Evolutionary conservation across 163 green algal genomes (phyloP), one percentile per base, ranked within the genome.

Genomic region (Chlamydomonas reinhardtii): DNA sequence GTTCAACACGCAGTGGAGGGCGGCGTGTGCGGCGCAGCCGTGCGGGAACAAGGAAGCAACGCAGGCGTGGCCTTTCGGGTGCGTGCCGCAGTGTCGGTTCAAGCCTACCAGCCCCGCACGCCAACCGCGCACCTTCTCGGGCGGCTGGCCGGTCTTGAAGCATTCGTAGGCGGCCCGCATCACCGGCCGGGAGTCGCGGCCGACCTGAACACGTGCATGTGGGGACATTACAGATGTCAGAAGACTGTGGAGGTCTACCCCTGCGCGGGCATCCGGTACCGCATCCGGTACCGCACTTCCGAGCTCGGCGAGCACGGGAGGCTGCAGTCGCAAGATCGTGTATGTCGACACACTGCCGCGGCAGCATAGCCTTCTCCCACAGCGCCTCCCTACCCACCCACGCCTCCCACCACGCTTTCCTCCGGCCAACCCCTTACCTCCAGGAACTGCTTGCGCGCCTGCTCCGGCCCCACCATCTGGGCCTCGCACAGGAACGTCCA

Each of bases 401-500:
- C 65, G n/a, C 65, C 15, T 72, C n/a, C 6, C 65, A n/a, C n/a
- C n/a, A n/a, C n/a, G n/a, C 65, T 22, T 15, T 12, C 65, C 20
- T 24, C 65, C 65, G 15, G 4, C 1, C 59, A 15, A 11, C 5
- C 59, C 16, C 87, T 34, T 34, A 93, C 94, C 94, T 95, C 65
- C 31, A 97, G 92, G 76, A 97, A 94, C 43, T 96, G 85, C 48
- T 86, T 54, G 31, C 93, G 82, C 22, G 95, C 95, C 69, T 77
- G 61, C 27, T 94, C 91, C 9, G 85, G 15, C 0, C 94, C 94
- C 48, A 92, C 9, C 72, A 97, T 71, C 85, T 94, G 90, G 0
- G 95, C 94, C 76, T 97, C 95, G 68, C 89, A 94, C 64, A 97
- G 83, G 74, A 96, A 97, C 4, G 94, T 88, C 95, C 95, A 97